Percentiles rank a stretch among this genome's conserved stretches.
These are phyloP conservation scores for Lactarius sanguifluus DNA, from an alignment of 768 basidiomycete species.

Conservation along the genomic window DNA sequence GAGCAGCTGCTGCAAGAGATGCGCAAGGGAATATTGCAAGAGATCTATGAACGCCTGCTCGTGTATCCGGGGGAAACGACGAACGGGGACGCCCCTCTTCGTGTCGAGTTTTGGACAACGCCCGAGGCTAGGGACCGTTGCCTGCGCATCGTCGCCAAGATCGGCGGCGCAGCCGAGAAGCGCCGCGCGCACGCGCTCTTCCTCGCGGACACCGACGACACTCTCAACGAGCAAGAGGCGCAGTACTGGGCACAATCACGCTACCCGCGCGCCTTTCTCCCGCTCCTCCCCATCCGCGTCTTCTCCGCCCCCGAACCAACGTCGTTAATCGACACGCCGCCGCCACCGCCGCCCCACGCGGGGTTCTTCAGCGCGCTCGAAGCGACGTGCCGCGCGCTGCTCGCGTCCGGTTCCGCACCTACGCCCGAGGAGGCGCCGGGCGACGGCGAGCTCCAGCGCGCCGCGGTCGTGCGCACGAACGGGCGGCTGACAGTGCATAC, in stretches of 20 bases:
- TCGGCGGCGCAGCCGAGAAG: conserved; percentile 71
- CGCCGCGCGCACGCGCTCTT: conserved; percentile 65
- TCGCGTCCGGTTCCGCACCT: conserved; percentile 40
- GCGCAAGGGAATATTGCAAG: conserved; percentile 57
- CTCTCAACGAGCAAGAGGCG: conserved; percentile 54
- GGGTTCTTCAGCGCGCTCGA: conserved; percentile 20
- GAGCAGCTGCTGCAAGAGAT: conserved; percentile 78
- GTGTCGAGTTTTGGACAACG: conserved; percentile 78
- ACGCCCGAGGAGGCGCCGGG: conserved; percentile 10
- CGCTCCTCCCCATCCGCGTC: conserved; percentile 57
- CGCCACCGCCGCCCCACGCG: background rate
- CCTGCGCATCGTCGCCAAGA: conserved; percentile 73
- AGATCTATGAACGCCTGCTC: conserved; percentile 52
- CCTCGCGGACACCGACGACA: conserved; percentile 27
- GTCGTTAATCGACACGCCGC: conserved; percentile 6
- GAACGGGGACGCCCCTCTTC: background rate
- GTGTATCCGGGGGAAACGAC: conserved; percentile 7
- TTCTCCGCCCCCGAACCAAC: conserved; percentile 40
- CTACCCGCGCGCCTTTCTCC: conserved; percentile 51
- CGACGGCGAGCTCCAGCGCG: conserved; percentile 49
- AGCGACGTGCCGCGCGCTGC: conserved; percentile 46
- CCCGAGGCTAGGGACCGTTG: conserved; percentile 71
- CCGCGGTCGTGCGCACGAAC: conserved; percentile 53
- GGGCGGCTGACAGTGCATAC: conserved; percentile 74
- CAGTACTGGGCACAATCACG: conserved; percentile 69